Evolutionary conservation across 768 basidiomycete species (phyloP).

Genomic region (Russula ochroleuca): DNA sequence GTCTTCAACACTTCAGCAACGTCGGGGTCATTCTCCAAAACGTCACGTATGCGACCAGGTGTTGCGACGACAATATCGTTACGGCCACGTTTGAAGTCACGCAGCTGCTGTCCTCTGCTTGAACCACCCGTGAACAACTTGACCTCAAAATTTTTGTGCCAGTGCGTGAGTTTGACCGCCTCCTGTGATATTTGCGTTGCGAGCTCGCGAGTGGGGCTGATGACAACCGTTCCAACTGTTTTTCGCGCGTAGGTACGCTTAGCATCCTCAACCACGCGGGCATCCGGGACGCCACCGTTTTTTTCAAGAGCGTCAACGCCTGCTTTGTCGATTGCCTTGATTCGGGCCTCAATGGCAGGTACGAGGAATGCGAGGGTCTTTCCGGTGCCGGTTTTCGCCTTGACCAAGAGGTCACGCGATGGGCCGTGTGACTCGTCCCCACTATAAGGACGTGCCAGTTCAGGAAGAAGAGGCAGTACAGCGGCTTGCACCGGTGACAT

Average conservation of each 20-base stretch:
- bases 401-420: constrained; percentile 71
- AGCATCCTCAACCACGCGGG: constrained; percentile 34
- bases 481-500: constrained; percentile 84
- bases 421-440: constrained; percentile 29
- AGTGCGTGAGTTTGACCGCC: constrained; percentile 58
- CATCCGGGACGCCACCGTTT: constrained; percentile 39
- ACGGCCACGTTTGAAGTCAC: constrained; percentile 56
- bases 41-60: constrained; percentile 80
- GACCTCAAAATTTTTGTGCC: constrained; percentile 63
- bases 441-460: constrained; percentile 53
- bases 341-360: constrained; percentile 75
- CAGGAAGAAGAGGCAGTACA: constrained; percentile 72
- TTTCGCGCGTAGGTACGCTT: constrained; percentile 40
- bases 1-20: constrained; percentile 50
- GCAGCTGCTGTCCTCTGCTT: constrained; percentile 60
- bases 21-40: constrained; percentile 55
- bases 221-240: constrained; percentile 68
- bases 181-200: constrained; percentile 88
- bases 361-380: constrained; percentile 88
- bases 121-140: constrained; percentile 75
- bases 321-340: constrained; percentile 50
- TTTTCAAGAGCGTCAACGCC: constrained; percentile 42
- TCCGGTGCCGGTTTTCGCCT: constrained; percentile 85
- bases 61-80: constrained; percentile 86
- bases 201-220: constrained; percentile 86